Conservation (phyloP, 257 asterid species). For the Salvia miltiorrhiza region DNA sequence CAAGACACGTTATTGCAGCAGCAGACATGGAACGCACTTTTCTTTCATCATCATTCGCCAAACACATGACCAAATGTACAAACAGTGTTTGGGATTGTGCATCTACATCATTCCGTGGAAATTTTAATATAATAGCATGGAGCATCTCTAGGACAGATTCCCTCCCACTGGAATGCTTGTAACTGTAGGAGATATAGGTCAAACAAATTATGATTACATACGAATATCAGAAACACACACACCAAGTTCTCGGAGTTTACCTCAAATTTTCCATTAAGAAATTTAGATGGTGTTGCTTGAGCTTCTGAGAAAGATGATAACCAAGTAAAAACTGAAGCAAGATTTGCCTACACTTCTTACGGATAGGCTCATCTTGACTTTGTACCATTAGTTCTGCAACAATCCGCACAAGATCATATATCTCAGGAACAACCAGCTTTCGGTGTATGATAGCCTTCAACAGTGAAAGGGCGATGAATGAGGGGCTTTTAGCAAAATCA, state of each 20-base stretch:
- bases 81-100: constrained; percentile 64
- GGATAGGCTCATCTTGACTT: constrained; percentile 75
- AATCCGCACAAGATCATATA: constrained; percentile 64
- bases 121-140: constrained; percentile 71
- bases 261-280: constrained; percentile 64
- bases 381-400: constrained; percentile 83
- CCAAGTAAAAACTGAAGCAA: constrained; percentile 77
- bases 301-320: constrained; percentile 65
- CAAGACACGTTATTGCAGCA: constrained; percentile 71
- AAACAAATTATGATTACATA: constrained; percentile 7
- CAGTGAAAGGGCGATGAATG: constrained; percentile 73
- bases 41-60: constrained; percentile 78
- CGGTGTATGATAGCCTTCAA: constrained; percentile 74
- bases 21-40: constrained; percentile 84
- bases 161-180: constrained; percentile 83
- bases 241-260: constrained; percentile 17
- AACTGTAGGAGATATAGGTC: constrained; percentile 41
- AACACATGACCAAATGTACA: constrained; percentile 60
- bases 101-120: constrained; percentile 51
- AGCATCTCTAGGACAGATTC: constrained; percentile 94
- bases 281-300: constrained; percentile 73
- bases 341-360: constrained; percentile 79
- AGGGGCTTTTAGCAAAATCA: constrained; percentile 76
- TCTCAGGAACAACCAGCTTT: constrained; percentile 76
- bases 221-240: not conserved